Evolutionary conservation across 257 asterid species (phyloP), one percentile per base, ranked within the genome.

Genomic region (Ballota nigra): DNA sequence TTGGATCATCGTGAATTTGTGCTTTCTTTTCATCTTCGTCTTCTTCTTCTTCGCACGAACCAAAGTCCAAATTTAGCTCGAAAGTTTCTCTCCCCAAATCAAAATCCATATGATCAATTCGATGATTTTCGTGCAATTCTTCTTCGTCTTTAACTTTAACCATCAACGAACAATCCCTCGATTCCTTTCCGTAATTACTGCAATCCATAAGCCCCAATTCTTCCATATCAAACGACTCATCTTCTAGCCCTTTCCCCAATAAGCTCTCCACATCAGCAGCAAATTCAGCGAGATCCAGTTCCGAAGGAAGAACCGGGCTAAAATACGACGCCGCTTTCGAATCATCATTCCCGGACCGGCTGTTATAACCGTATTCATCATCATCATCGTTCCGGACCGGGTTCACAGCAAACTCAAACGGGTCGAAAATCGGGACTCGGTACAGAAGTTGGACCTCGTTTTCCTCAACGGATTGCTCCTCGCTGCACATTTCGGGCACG

Each of bases 221-320:
- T 73, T 86, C 89, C 81, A 92, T 85, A 31, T 84, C 82, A 52
- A 88, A 88, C 10, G 89, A 78, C 45, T 87, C 96, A 24, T 76
- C 88, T 11, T 91, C 96, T 11, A 93, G 78, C 40, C 96, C 97
- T 80, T 87, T 86, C 5, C 97, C 97, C 10, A 93, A 53, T 51
- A 93, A 78, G 77, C 82, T 87, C 83, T 93, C 97, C 1, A 90
- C 95, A 66, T 90, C 93, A 0, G 96, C 97, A 0, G 96, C 94
- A 43, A 93, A 88, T 7, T 92, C 95, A 0, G 76, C 96, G 5
- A 90, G 86, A 71, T 92, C 98, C 83, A 83, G 38, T 29, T 91
- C 96, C 0, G 93, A 82, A 58, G 96, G 89, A n/a, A 82, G 78
- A 69, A 81, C 78, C 2, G n/a, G 75, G 1, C 45, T 29, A 13